Percentiles rank a stretch among this genome's conserved stretches.
Evolutionary conservation across 1,284 basidiomycete species (phyloP).

Genomic region (Apiotrichum akiyoshidainum): DNA sequence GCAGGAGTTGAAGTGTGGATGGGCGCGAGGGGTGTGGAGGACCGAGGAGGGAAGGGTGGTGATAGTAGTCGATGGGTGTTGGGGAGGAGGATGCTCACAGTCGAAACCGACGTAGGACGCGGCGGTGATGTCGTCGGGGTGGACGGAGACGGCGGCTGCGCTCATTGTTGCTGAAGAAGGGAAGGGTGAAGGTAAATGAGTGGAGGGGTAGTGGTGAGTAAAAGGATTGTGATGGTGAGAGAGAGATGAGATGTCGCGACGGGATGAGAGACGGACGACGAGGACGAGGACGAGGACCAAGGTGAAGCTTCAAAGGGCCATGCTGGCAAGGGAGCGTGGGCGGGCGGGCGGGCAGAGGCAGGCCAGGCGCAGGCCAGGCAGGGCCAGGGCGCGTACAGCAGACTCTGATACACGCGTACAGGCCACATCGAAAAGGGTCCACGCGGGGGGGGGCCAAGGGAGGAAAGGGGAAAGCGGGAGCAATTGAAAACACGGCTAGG

Average conservation of each 20-base stretch:
- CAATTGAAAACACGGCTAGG: background rate
- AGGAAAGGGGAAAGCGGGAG: background rate
- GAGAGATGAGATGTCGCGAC: conserved; percentile 1
- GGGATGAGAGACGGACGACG: background rate
- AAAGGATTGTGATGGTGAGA: background rate
- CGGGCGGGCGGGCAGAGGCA: too few relatives aligned
- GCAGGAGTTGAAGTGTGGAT: background rate
- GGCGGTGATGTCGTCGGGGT: conserved; percentile 67
- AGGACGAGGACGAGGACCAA: conserved; percentile 3
- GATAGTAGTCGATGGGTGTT: too few relatives aligned
- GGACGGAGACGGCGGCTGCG: conserved; percentile 24
- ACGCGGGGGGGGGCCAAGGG: too few relatives aligned
- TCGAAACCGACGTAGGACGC: conserved; percentile 90
- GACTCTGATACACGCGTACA: too few relatives aligned
- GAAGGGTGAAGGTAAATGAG: background rate
- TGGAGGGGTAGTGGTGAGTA: background rate
- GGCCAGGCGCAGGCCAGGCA: too few relatives aligned
- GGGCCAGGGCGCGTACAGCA: too few relatives aligned
- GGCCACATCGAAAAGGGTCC: too few relatives aligned
- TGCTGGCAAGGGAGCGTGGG: too few relatives aligned
- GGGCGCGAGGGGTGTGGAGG: background rate
- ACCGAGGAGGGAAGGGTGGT: background rate
- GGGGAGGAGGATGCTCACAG: conserved; percentile 50
- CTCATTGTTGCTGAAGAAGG: conserved; percentile 22
- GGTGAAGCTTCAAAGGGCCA: background rate